These are phyloP conservation scores for Colletotrichum gigasporum DNA, from an alignment of 2,329 filamentous ascomycete genomes.

Conservation along the genomic window DNA sequence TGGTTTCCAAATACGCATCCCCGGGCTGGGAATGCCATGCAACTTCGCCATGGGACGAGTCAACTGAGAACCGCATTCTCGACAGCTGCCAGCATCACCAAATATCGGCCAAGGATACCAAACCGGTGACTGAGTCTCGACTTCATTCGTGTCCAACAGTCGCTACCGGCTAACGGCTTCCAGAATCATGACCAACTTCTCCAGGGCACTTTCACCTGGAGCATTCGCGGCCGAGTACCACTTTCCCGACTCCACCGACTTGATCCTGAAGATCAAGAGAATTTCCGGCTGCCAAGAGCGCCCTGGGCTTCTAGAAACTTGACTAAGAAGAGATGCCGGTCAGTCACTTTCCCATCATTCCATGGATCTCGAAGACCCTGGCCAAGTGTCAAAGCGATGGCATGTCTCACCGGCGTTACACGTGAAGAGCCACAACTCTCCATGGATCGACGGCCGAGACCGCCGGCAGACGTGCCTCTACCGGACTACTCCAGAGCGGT, in stretches of 20 bases:
- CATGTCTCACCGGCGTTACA: not conserved
- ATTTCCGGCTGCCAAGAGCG: not conserved
- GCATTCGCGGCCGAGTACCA: not conserved
- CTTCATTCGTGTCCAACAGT: no score
- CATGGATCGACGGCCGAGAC: constrained; percentile 10
- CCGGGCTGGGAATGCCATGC: no score
- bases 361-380: not conserved
- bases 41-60: no score
- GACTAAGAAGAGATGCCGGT: not conserved
- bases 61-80: no score
- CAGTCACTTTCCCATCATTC: not conserved
- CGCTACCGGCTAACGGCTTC: no score
- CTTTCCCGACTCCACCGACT: not conserved
- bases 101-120: no score
- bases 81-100: no score
- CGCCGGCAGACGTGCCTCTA: not conserved
- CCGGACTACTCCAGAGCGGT: not conserved
- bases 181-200: no score
- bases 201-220: no score
- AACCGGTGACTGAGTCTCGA: no score
- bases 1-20: no score
- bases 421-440: constrained; percentile 4
- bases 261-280: not conserved
- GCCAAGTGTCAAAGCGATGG: not conserved
- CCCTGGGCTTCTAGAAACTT: not conserved